A percentile compares a stretch with the other conserved stretches of the same genome.
Evolutionary conservation across 495 filamentous ascomycete species (phyloP).

Genomic region (Daldinia grandis): DNA sequence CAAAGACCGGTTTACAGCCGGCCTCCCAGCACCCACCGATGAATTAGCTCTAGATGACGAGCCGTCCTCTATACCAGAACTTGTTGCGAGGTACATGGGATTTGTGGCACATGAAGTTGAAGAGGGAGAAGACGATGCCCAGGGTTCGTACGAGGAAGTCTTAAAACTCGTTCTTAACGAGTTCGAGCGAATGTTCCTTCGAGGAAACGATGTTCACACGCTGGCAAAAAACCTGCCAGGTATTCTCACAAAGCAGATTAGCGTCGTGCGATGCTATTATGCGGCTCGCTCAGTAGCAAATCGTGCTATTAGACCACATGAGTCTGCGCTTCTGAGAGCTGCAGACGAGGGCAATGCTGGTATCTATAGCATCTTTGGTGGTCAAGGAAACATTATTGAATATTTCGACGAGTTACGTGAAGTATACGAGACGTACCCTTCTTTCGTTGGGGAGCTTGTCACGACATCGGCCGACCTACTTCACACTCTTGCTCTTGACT

Average conservation of each 20-base stretch:
- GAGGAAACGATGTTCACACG: conserved; percentile 95
- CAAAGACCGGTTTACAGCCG: conserved; percentile 83
- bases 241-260: conserved; percentile 85
- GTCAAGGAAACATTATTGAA: conserved; percentile 99
- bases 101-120: conserved; percentile 86
- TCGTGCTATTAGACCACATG: conserved; percentile 83
- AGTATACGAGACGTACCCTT: conserved; percentile 87
- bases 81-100: conserved; percentile 91
- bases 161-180: conserved; percentile 89
- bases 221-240: conserved; percentile 84
- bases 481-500: conserved; percentile 82
- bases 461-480: conserved; percentile 80
- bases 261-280: conserved; percentile 89
- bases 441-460: conserved; percentile 87
- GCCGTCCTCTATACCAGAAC: conserved; percentile 88
- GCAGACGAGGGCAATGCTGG: conserved; percentile 79
- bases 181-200: conserved; percentile 93
- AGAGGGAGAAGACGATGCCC: conserved; percentile 87
- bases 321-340: conserved; percentile 91
- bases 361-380: conserved; percentile 93
- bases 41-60: conserved; percentile 98
- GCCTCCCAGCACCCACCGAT: conserved; percentile 89
- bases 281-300: conserved; percentile 83
- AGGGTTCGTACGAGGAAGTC: conserved; percentile 85
- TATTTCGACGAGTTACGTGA: conserved; percentile 97